Conservation (phyloP, 495 filamentous ascomycete genomes). For the Hyaloscypha variabilis region DNA sequence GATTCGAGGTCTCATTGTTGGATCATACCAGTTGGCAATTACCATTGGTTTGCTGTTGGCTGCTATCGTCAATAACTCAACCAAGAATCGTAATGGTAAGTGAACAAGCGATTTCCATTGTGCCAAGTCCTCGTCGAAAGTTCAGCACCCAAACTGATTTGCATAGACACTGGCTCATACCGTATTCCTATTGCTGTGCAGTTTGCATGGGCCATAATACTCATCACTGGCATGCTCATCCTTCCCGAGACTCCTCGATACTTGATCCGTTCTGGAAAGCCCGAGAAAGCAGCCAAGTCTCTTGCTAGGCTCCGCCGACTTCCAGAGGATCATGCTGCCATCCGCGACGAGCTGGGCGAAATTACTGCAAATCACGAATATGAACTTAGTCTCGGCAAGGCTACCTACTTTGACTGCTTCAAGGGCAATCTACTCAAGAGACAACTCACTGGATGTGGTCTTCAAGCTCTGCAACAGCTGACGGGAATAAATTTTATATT, state of each 20-base stretch:
- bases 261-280: slow-evolving; percentile 69
- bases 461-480: slow-evolving; percentile 81
- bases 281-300: slow-evolving; percentile 63
- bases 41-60: slow-evolving; percentile 84
- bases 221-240: slow-evolving; percentile 72
- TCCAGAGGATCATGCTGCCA: slow-evolving; percentile 58
- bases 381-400: slow-evolving; percentile 58
- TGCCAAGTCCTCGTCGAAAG: too few relatives aligned
- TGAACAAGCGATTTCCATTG: too few relatives aligned
- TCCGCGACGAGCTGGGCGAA: slow-evolving; percentile 71
- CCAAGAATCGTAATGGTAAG: slow-evolving; percentile 53
- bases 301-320: slow-evolving; percentile 71
- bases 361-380: slow-evolving; percentile 81
- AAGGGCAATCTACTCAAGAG: slow-evolving; percentile 63
- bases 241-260: slow-evolving; percentile 86
- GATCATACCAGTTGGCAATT: slow-evolving; percentile 84
- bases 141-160: too few relatives aligned
- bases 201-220: slow-evolving; percentile 78
- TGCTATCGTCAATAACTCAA: slow-evolving; percentile 74
- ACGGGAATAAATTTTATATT: slow-evolving; percentile 63
- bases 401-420: slow-evolving; percentile 72
- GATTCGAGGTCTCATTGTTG: slow-evolving; percentile 85
- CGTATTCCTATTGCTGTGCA: slow-evolving; percentile 84
- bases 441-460: slow-evolving; percentile 70
- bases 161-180: slow-evolving; percentile 63